Evolutionary conservation across 495 filamentous ascomycete species (phyloP).

Genomic region (Lineolata rhizophorae): DNA sequence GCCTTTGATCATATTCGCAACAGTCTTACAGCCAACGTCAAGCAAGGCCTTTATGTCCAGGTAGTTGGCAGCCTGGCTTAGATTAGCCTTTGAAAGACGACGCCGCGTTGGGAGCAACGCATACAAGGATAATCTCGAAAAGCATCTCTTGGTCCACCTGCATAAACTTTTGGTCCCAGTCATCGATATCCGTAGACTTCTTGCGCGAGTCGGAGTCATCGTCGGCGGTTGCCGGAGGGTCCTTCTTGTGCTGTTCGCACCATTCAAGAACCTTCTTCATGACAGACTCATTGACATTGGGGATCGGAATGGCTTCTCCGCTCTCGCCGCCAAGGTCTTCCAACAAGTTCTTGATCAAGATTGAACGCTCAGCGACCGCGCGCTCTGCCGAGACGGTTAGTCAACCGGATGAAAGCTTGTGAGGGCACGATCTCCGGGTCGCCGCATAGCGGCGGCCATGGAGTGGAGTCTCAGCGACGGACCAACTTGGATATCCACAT

Average conservation of each 20-base stretch:
- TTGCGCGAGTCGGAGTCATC: constrained; percentile 89
- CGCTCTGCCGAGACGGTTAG: constrained; percentile 32
- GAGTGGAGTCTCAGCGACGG: no score
- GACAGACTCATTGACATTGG: constrained; percentile 88
- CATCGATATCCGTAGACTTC: constrained; percentile 96
- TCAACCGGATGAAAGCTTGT: background rate
- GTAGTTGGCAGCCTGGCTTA: constrained; percentile 44
- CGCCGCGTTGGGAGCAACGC: constrained; percentile 15
- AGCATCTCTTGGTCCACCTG: constrained; percentile 99
- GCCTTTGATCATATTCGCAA: constrained; percentile 76
- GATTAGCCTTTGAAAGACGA: constrained; percentile 2
- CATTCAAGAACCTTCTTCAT: constrained; percentile 92
- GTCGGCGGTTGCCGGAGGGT: constrained; percentile 51
- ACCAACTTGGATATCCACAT: constrained; percentile 32
- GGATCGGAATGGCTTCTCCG: constrained; percentile 53
- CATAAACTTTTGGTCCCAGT: constrained; percentile 99
- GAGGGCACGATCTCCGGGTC: no score
- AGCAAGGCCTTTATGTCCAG: constrained; percentile 65
- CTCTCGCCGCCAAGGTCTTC: constrained; percentile 69
- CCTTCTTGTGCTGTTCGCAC: constrained; percentile 83
- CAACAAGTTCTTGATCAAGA: constrained; percentile 94
- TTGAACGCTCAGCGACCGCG: constrained; percentile 68
- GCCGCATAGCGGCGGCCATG: no score
- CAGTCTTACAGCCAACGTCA: constrained; percentile 67
- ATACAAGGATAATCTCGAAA: constrained; percentile 92